Conservation (phyloP, 352 stramenopile species). For the Globisporangium mamillatum region DNA sequence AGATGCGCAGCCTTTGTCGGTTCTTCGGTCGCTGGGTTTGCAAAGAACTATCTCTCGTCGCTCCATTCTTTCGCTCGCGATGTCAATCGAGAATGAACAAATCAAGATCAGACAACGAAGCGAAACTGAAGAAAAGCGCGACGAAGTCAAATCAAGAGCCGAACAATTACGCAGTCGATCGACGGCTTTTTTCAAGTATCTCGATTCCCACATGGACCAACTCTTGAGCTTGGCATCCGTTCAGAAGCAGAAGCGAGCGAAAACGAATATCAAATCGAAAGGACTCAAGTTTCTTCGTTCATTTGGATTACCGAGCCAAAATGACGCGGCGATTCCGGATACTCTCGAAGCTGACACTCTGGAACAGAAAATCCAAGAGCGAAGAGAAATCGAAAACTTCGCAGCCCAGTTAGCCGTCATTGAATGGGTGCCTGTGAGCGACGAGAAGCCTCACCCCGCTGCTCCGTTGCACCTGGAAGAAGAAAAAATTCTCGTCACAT, state of each 20-base stretch:
- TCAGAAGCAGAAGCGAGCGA: conserved; percentile 24
- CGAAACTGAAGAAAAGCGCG: conserved; percentile 15
- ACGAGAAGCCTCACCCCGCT: conserved; percentile 30
- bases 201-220: conserved; percentile 60
- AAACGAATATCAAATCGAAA: conserved; percentile 48
- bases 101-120: conserved; percentile 22
- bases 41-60: conserved; percentile 59
- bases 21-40: conserved; percentile 60
- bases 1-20: conserved; percentile 45
- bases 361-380: conserved; percentile 35
- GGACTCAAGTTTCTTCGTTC: conserved; percentile 53
- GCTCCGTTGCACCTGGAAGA: conserved; percentile 40
- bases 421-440: conserved; percentile 53
- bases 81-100: conserved; percentile 60
- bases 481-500: conserved; percentile 40
- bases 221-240: conserved; percentile 31
- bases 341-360: conserved; percentile 20
- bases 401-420: conserved; percentile 53
- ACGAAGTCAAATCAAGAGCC: conserved; percentile 15
- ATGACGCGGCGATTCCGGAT: conserved; percentile 16
- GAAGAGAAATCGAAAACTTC: conserved; percentile 61
- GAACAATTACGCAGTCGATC: conserved; percentile 35
- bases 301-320: conserved; percentile 25
- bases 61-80: conserved; percentile 57
- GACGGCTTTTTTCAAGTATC: conserved; percentile 57